Percentiles rank a stretch among this genome's conserved stretches.
These are phyloP conservation scores for Priceomyces castillae DNA, from an alignment of 805 yeast genomes.

Conservation along the genomic window DNA sequence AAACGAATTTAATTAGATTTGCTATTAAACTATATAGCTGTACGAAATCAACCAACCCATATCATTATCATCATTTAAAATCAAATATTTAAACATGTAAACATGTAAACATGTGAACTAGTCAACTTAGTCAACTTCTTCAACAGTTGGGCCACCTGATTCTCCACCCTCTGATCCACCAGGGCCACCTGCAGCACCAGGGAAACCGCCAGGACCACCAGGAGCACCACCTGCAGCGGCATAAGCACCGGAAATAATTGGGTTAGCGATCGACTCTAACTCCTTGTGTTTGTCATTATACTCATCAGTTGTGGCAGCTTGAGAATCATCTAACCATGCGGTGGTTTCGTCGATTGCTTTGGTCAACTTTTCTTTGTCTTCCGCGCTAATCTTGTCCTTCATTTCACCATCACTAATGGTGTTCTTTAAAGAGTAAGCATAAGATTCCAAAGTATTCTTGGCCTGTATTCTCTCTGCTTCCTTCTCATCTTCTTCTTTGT, in stretches of 20 bases:
- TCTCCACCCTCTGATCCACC: constrained; percentile 1
- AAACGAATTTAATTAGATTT: background rate
- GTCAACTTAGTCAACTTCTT: constrained; percentile 47
- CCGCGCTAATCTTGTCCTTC: constrained; percentile 49
- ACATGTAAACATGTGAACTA: background rate
- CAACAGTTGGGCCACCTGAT: constrained; percentile 50
- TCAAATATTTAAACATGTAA: background rate
- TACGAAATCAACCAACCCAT: background rate
- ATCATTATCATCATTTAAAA: background rate
- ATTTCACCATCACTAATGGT: constrained; percentile 51
- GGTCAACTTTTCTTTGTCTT: constrained; percentile 65
- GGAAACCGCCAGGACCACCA: constrained; percentile 63
- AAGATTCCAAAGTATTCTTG: constrained; percentile 94
- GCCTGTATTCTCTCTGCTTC: constrained; percentile 91
- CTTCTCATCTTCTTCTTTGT: constrained; percentile 93
- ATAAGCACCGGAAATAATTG: constrained; percentile 96
- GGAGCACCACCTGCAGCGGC: constrained; percentile 72
- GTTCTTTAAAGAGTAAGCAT: constrained; percentile 89
- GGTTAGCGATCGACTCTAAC: constrained; percentile 92
- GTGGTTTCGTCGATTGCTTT: constrained; percentile 84
- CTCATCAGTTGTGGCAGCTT: constrained; percentile 91
- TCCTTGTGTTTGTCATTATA: constrained; percentile 91
- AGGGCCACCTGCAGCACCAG: constrained; percentile 39
- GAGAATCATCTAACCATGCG: constrained; percentile 90
- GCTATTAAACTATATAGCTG: background rate